These are phyloP conservation scores for Geosmithia putterillii DNA, from an alignment of 2,329 filamentous ascomycete genomes.

Conservation along the genomic window DNA sequence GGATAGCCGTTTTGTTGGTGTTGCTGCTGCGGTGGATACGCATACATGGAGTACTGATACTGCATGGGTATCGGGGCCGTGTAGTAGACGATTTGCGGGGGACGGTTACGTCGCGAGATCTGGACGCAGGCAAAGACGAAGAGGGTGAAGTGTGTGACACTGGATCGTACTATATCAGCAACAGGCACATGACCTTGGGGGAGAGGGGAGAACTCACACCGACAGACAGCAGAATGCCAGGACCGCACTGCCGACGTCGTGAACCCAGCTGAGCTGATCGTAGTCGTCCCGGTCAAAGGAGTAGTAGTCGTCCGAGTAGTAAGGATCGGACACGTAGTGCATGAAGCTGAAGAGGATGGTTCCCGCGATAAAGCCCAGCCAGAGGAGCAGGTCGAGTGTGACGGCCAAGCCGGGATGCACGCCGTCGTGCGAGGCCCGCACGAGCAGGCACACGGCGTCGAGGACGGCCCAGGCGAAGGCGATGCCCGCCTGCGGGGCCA, in stretches of 20 bases:
- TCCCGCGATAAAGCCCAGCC: constrained; percentile 3
- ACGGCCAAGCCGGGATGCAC: constrained; percentile 6
- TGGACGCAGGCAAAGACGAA: constrained; percentile 11
- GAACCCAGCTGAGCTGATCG: background rate
- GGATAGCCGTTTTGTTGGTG: too few species aligned
- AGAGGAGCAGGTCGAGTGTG: constrained; percentile 6
- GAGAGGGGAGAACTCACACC: constrained; percentile 1
- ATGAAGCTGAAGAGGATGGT: constrained; percentile 1
- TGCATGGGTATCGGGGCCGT: constrained; percentile 1
- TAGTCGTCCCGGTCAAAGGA: background rate
- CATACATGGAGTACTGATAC: background rate
- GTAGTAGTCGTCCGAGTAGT: constrained; percentile 1
- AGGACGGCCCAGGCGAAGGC: constrained; percentile 4
- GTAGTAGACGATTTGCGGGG: constrained; percentile 9
- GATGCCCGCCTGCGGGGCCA: constrained; percentile 2
- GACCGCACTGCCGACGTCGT: background rate
- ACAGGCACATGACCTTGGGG: too few species aligned
- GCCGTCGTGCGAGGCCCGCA: constrained; percentile 4
- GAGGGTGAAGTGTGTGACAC: constrained; percentile 7
- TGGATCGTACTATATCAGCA: background rate
- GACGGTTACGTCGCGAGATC: constrained; percentile 8
- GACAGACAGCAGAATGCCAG: constrained; percentile 2
- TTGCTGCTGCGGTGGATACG: background rate
- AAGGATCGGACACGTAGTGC: background rate
- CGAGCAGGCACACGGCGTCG: constrained; percentile 4